Base-by-base conservation (phyloP, 768 basidiomycete genomes). In the Tulasnella sp. region DNA sequence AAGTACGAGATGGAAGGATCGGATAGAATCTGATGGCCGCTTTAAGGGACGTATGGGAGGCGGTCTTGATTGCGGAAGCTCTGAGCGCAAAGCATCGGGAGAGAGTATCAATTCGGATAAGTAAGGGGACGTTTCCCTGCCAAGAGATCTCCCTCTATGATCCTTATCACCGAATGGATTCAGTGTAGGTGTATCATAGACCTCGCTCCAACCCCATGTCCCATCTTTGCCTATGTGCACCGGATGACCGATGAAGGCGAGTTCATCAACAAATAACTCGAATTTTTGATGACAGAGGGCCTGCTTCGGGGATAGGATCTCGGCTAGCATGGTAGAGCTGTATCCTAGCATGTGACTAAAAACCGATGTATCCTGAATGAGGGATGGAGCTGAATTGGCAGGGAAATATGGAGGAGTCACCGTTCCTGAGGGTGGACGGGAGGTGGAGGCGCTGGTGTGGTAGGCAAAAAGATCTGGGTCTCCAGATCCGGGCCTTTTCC, bases 191-290 rank as follows among this genome's bases (percentile, higher is more conserved):
- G 65, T 48, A 13, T 53, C 56, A 16, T 63, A 59, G 6, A 64
- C 59, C 32, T 59, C 50, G 44, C 60, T 57, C 53, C 59, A 86
- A 34, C 70, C 69, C 89, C 91, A 91, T 12, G 61, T 69, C 1
- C 82, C 85, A 57, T 82, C 79, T 25, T 69, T 60, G 46, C 85
- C 82, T 9, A 76, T 76, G 61, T 83, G 85, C 2, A 96, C 90
- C 1, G 93, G 95, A 63, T 98, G 92, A 0, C 95, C 95, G 37
- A 96, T 73, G 63, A 96, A 98, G 4, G 79, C 86, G 22, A 98
- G 72, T 59, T 91, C 82, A 62, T 98, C 91, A 22, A 95, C 82
- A 34, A 87, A 66, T 27, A 99, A 75, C 63, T 93, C 90, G 61
- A 95, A 96, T 60, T 88, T 88, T 64, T 89, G 86, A 65, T 99